Base-by-base conservation (phyloP, 345 rosid species). In the Rhizophora mangle region DNA sequence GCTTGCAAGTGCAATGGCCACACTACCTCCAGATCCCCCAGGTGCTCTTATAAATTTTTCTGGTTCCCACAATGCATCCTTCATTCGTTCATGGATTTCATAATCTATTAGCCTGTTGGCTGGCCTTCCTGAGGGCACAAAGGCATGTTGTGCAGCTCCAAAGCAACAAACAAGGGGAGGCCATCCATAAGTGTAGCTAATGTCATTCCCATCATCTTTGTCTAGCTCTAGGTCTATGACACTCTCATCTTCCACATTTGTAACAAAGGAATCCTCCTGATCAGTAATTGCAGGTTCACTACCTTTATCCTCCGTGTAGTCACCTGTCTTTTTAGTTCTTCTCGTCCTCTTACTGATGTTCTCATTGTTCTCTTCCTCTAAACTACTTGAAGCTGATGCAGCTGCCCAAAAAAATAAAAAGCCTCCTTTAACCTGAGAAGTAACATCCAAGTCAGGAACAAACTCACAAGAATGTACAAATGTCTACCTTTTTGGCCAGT, bases 101-200 rank as follows among this genome's bases (percentile, higher is more conserved):
- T 89, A 77, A 74, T 93, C 87, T 74, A 89, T 34, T 71, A 87
- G 96, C 75, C 97, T 83, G 80, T 86, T 89, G 10, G 92, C 96
- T 46, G 85, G 88, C 77, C 97, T 87, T 66, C 94, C 98, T 20
- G 89, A 85, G 15, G 97, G 97, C 53, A 93, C 84, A 78, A 93
- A 93, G 62, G 90, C 93, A 80, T 89, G 92, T 51, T 86, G 91
- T 52, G 94, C 92, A 72, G 96, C 78, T 79, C 98, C 98, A 65
- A 93, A 93, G 81, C 98, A 93, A 74, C 98, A 93, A 70, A 93
- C 94, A 30, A 93, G 93, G 26, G 97, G 93, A 75, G 98, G 98
- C 97, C 93, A 93, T 52, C 94, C 94, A 68, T 89, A 89, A 0
- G 94, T 82, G 53, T 67, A 79, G 74, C 89, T 86, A 67, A 91